Base-by-base conservation (phyloP, 805 yeast species). In the Sungouiozyma ichnusensis region DNA sequence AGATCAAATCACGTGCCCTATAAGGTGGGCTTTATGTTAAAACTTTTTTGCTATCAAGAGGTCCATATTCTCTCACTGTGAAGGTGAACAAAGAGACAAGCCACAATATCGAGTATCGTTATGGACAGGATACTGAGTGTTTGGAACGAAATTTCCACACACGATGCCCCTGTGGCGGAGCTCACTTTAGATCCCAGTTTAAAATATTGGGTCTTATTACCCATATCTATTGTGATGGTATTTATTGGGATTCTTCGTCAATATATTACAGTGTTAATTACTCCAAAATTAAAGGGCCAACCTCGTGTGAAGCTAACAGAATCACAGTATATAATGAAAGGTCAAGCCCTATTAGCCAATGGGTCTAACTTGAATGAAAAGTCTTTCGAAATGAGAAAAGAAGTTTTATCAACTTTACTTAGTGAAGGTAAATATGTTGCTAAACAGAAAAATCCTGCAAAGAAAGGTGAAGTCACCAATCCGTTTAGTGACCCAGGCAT, bases 211-310 rank as follows among this genome's bases (percentile, higher is more conserved):
- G 97, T 87, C 24, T 67, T 92, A 15, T 60, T 86, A 31, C 98
- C 98, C 18, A 88, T 92, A 36, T 77, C 95, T 4, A 57, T 82
- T 16, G 94, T 87, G 16, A 87, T 92, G 95, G 80, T 92, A 9
- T 63, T 88, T 43, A 86, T 86, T 3, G 96, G 96, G 6, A 61
- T 90, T 16, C 61, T 86, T 20, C 71, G 95, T 43, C 79, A 83
- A 41, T 77, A 80, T 53, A 69, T 81, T 8, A 77, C 86, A 34
- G 60, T 68, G 14, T 63, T 87, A 19, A 64, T 86, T 6, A 72
- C 74, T 37, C 76, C 85, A 39, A 60, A 67, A 29, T 77, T 79
- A 3, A 79, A 76, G 50, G 65, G 73, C 16, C 74, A 69, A 20
- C 70, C 74, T 14, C 65, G 69, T 45, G 72, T 67, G 44, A 67